Base-by-base conservation (phyloP, 2,329 filamentous ascomycete species). In the Stagonosporopsis cucurbitacearum region DNA sequence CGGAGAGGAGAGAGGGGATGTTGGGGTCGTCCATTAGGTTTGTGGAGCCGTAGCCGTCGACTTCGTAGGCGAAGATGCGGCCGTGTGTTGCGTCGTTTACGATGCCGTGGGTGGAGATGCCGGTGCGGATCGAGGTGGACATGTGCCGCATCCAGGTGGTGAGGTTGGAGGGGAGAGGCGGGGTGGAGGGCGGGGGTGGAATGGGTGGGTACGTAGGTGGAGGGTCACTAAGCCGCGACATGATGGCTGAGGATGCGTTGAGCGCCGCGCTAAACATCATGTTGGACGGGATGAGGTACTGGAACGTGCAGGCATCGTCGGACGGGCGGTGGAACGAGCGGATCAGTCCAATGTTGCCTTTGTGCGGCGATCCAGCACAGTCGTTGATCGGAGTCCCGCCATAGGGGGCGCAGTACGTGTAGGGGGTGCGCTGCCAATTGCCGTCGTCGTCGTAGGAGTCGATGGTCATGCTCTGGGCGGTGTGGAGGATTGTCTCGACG, bases 201-300 rank as follows among this genome's bases (percentile, higher is more conserved):
- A 9, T 5, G 9, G 5, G 25, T 8, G 28, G 3, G 3, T 3
- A 12, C 25, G 25, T 4, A 12, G 28, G 13, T 30, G 28, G 42
- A 86, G 71, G 23, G n/a, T n/a, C n/a, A n/a, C n/a, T n/a, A n/a
- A n/a, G n/a, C n/a, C 72, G 72, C 17, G 71, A 75, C 77, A 84
- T 83, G 69, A 87, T 86, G 6, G 71, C 61, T 9, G 80, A 78
- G 0, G 81, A 77, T 0, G 80, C 77, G 28, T 79, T 80, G 9
- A 92, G 81, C 59, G 86, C 88, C 9, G 81, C 77, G 23, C 86
- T 80, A 63, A 92, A 88, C 88, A 91, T 90, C 88, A 92, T 92
- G 51, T 82, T 84, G 17, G 74, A 74, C 0, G 80, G 80, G 40
- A 82, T 78, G 40, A 83, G 75, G 52, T 80, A 77, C 59, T 82